Evolutionary conservation across 192 early-diverging fungal genomes (phyloP), one percentile per base, ranked within the genome.

Genomic region (Backusella parvicylindrica): DNA sequence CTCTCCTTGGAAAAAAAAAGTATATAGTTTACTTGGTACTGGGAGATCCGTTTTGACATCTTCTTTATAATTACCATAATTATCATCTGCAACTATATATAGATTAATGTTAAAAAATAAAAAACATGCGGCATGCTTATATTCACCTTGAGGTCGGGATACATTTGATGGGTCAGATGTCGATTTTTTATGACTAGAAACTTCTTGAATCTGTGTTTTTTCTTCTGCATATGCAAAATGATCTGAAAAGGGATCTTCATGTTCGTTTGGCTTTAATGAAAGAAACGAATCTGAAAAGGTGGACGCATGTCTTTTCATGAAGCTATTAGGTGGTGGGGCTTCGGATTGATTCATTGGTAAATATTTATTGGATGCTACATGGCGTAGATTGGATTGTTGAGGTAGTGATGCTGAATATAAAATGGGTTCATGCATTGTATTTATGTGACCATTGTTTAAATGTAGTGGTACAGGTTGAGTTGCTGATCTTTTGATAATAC

Each of bases 1-100:
- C 11, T 33, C 56, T 36, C 36, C 33, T 60, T 60, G 0, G 31
- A 33, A 36, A 31, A 26, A 21, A 23, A 23, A 68, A n/a, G 13
- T n/a, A n/a, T n/a, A n/a, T n/a, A n/a, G n/a, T 13, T 40, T 13
- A 23, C 37, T 68, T 68, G 21, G 1, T 33, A 23, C 4, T 1
- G n/a, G 67, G 13, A 47, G 18, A 47, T 47, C 0, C 16, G 6
- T 47, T 47, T 47, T 18, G 18, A 47, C 5, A 21, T 38, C 3
- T 68, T 68, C 36, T 35, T 65, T 33, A 65, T 65, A 65, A 31
- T 65, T 33, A 33, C 64, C 64, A 4, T 65, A 35, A 65, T 65
- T 33, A 35, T 6, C 30, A 65, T 6, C 31, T 33, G 32, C 18
- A 47, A 47, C 43, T 47, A 47, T 47, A 47, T 15, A 47, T n/a